Conservation (phyloP, 208 protist genomes). For the Leishmania braziliensis region DNA sequence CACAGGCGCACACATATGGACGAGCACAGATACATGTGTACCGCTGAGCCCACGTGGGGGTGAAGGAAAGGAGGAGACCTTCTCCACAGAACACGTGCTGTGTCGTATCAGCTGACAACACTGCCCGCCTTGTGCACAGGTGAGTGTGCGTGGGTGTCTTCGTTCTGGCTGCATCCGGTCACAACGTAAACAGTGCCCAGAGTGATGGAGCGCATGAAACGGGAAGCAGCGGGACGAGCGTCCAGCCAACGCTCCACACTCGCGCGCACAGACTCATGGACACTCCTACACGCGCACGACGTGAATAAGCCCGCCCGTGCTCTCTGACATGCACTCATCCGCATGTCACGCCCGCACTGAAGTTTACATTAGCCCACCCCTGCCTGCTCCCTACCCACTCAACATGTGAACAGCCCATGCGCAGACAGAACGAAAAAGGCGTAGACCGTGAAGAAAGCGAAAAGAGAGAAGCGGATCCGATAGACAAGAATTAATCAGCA, state of each 20-base stretch:
- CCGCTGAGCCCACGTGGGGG: neutral
- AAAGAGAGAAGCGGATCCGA: neutral
- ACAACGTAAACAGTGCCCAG: neutral
- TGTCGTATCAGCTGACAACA: no score
- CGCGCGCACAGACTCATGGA: neutral
- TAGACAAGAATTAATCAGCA: neutral
- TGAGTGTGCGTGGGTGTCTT: neutral
- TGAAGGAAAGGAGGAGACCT: neutral
- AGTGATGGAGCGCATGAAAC: neutral
- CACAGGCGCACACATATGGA: neutral
- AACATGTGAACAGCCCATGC: neutral
- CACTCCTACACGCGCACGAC: neutral
- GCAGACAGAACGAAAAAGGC: neutral
- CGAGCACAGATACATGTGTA: neutral
- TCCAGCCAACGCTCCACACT: neutral
- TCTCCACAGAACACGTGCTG: neutral
- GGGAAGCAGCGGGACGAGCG: neutral
- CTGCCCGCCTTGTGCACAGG: neutral
- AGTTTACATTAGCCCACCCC: neutral
- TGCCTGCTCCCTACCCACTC: neutral
- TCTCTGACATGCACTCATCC: neutral
- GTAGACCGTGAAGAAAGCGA: neutral
- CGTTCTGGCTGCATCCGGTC: neutral
- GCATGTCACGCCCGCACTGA: neutral
- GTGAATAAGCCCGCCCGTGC: neutral